Evolutionary conservation across 495 filamentous ascomycete genomes (phyloP), one percentile per base, ranked within the genome.

Genomic region (Hypoxylon lienhwacheense): DNA sequence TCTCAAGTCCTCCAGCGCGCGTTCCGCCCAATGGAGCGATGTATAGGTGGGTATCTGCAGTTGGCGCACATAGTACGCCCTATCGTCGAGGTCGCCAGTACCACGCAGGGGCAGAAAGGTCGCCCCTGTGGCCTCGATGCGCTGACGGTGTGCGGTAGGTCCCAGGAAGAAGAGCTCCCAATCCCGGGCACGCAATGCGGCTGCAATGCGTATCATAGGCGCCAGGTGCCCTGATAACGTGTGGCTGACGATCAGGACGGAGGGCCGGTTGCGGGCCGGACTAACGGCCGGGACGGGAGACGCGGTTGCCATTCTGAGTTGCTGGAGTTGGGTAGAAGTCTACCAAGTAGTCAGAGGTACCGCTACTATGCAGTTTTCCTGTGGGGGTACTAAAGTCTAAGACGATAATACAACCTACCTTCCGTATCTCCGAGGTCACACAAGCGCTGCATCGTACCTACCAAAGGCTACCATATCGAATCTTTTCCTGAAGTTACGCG

Each of bases 161-260:
- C 62, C 63, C 0, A 75, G 58, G 53, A 73, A 72, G 48, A 52
- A 66, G n/a, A 58, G 61, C 3, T 54, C 40, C 56, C 56, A 72
- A 19, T 59, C 61, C 1, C 36, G 53, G 5, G 50, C 7, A 17
- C 42, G 45, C 40, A 73, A 59, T 7, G 50, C 53, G 2, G 40
- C 34, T 5, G 68, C 64, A 32, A 73, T 65, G 46, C 62, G 56
- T n/a, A 59, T 31, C 1, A 68, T 15, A 4, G 68, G 68, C 1
- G 55, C 61, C n/a, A 70, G 35, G 41, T 71, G 70, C 4, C 69
- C 70, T 1, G 64, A 59, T 15, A 69, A 52, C 2, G 64, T 53
- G 39, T 67, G 63, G 47, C 53, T 42, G 35, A 65, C 25, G 46
- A 70, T 63, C 7, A 72, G 63, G 21, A 72, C 48, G 37, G 50